Evolutionary conservation across 225 moss, liverwort and hornwort genomes (phyloP).

Genomic region (Pseudoscleropodium purum): DNA sequence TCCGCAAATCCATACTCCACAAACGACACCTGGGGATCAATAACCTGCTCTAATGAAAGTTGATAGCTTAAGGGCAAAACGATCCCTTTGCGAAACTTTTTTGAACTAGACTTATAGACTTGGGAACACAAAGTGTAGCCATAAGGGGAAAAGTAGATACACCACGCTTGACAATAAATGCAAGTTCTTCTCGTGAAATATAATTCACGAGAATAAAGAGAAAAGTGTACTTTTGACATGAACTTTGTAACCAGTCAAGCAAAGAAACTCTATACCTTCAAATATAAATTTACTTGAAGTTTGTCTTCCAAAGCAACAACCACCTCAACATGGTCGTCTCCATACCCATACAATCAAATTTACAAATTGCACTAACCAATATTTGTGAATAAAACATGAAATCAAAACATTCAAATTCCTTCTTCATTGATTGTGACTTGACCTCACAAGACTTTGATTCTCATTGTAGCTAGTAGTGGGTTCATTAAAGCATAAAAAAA

Average conservation of each 20-base stretch:
- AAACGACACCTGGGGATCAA: constrained; percentile 60
- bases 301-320: constrained; percentile 68
- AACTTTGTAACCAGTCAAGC: not conserved
- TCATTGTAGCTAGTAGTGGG: accelerated
- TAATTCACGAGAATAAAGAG: not conserved
- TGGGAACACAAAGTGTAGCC: not conserved
- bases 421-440: not conserved
- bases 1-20: constrained; percentile 68
- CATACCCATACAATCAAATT: constrained; percentile 7
- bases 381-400: too few species aligned
- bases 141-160: not conserved
- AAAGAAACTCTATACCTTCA: not conserved
- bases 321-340: constrained; percentile 76
- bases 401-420: not conserved
- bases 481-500: not conserved
- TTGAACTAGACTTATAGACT: not conserved
- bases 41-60: constrained; percentile 33
- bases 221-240: not conserved
- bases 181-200: not conserved
- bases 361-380: accelerated
- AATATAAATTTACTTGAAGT: constrained; percentile 53
- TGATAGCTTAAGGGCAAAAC: not conserved
- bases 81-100: not conserved
- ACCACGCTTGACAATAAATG: not conserved
- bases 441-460: not conserved